Evolutionary conservation across 352 stramenopile species (phyloP).

Genomic region (Globisporangium heterothallicum): DNA sequence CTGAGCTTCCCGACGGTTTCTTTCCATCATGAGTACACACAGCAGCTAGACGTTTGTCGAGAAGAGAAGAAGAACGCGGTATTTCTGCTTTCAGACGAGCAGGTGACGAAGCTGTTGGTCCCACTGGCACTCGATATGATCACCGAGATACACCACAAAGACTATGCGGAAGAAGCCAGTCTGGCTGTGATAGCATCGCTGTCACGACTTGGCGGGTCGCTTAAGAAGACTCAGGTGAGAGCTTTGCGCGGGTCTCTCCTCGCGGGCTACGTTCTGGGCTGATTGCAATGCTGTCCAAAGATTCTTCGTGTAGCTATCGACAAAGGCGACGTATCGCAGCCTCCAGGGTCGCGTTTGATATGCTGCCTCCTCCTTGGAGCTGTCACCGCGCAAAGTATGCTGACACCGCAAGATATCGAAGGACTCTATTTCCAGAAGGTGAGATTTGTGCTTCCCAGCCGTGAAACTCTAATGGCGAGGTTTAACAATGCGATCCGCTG

Average conservation of each 20-base stretch:
- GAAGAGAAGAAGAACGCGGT: constrained; percentile 54
- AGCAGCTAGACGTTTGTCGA: constrained; percentile 35
- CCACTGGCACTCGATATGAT: constrained; percentile 71
- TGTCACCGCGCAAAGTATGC: constrained; percentile 61
- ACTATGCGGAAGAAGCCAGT: constrained; percentile 64
- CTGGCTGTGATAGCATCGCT: constrained; percentile 49
- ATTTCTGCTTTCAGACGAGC: constrained; percentile 71
- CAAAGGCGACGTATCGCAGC: constrained; percentile 78
- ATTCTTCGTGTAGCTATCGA: constrained; percentile 81
- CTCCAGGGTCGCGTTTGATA: constrained; percentile 67
- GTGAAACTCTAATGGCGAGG: too few species aligned
- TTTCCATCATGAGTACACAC: constrained; percentile 62
- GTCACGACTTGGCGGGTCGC: constrained; percentile 38
- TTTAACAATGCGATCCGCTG: not conserved
- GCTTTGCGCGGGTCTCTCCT: not conserved
- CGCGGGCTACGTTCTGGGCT: not conserved
- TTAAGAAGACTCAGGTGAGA: constrained; percentile 75
- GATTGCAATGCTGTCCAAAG: constrained; percentile 16
- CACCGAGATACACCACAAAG: constrained; percentile 71
- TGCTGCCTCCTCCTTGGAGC: constrained; percentile 71
- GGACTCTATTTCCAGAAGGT: constrained; percentile 82
- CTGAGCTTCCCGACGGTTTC: constrained; percentile 43
- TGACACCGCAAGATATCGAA: constrained; percentile 70
- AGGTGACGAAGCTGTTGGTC: constrained; percentile 67
- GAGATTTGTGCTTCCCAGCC: too few species aligned